These are phyloP conservation scores for Tetraselmis chui DNA, from an alignment of 139 green algal genomes.

Conservation along the genomic window DNA sequence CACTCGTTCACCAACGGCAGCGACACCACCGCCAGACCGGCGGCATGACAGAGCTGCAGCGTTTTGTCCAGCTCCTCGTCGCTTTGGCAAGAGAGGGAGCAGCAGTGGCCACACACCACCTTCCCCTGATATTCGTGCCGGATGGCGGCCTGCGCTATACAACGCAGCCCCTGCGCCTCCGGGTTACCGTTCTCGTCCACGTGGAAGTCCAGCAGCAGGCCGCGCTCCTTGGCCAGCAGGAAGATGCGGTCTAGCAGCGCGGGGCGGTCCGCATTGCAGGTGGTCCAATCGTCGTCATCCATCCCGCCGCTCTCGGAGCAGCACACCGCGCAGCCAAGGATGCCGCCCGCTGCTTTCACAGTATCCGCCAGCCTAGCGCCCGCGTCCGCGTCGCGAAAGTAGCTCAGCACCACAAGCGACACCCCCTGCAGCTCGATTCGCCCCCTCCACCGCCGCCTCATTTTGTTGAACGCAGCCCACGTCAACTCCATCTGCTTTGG, in stretches of 20 bases:
- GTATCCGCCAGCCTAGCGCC: conserved; percentile 41
- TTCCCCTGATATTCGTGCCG: conserved; percentile 51
- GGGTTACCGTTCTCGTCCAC: conserved; percentile 71
- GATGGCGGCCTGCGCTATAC: conserved; percentile 50
- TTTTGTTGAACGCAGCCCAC: conserved; percentile 45
- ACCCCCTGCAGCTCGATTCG: conserved; percentile 53
- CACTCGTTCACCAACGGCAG: conserved; percentile 69
- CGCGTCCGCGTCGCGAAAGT: conserved; percentile 45
- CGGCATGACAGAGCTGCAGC: conserved; percentile 18
- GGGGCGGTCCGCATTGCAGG: conserved; percentile 48
- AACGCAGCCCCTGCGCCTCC: conserved; percentile 44
- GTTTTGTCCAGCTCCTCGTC: conserved; percentile 33
- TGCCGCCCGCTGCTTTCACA: conserved; percentile 40
- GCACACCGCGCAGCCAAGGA: conserved; percentile 62
- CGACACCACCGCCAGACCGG: conserved; percentile 51
- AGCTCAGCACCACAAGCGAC: conserved; percentile 49
- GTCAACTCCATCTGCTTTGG: conserved; percentile 48
- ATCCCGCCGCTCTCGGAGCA: conserved; percentile 55
- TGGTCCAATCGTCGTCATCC: conserved; percentile 57
- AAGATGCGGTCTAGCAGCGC: conserved; percentile 64
- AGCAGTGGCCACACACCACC: conserved; percentile 71
- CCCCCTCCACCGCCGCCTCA: conserved; percentile 37
- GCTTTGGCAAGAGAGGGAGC: conserved; percentile 46
- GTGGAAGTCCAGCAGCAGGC: conserved; percentile 70
- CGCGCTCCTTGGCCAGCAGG: conserved; percentile 43